Evolutionary conservation across 2,329 filamentous ascomycete species (phyloP).

Genomic region (Xylariaceae sp.): DNA sequence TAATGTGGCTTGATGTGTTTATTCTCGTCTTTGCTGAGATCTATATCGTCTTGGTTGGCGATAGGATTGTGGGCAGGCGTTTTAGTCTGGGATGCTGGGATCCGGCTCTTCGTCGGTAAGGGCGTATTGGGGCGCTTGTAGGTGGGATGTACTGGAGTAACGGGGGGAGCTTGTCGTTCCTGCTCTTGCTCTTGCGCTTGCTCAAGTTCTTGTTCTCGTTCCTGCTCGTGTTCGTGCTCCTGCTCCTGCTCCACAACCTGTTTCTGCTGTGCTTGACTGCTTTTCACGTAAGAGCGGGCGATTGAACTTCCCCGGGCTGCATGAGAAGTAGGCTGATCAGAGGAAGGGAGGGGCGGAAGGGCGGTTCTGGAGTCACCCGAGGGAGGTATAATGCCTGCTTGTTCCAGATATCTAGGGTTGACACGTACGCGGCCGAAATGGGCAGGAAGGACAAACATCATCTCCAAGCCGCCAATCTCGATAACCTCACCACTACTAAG

Average conservation of each 20-base stretch:
- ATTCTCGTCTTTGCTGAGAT: conserved; percentile 76
- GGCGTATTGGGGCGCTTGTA: conserved; percentile 59
- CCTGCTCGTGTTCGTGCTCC: background rate
- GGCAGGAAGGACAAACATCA: conserved; percentile 95
- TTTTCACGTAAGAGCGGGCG: conserved; percentile 24
- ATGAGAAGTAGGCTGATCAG: conserved; percentile 26
- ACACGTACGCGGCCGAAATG: conserved; percentile 62
- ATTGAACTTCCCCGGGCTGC: conserved; percentile 20
- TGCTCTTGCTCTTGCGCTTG: background rate
- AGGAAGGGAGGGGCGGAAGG: conserved; percentile 28
- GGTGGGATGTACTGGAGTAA: conserved; percentile 56
- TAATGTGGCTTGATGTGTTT: conserved; percentile 92
- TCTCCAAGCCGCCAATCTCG: conserved; percentile 87
- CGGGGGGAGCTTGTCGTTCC: conserved; percentile 33
- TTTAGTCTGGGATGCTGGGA: conserved; percentile 31
- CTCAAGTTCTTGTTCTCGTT: background rate
- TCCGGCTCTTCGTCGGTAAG: conserved; percentile 41
- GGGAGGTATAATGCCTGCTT: conserved; percentile 47
- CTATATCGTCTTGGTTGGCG: conserved; percentile 53
- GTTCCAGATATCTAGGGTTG: conserved; percentile 62
- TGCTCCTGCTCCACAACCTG: background rate
- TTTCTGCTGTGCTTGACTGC: conserved; percentile 29
- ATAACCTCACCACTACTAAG: conserved; percentile 85
- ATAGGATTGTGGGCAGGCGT: conserved; percentile 37
- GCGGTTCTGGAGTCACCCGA: conserved; percentile 27